A percentile compares a stretch with the other conserved stretches of the same genome.
Conservation (phyloP, 2,329 filamentous ascomycete genomes). For the Cercospora sojina region DNA sequence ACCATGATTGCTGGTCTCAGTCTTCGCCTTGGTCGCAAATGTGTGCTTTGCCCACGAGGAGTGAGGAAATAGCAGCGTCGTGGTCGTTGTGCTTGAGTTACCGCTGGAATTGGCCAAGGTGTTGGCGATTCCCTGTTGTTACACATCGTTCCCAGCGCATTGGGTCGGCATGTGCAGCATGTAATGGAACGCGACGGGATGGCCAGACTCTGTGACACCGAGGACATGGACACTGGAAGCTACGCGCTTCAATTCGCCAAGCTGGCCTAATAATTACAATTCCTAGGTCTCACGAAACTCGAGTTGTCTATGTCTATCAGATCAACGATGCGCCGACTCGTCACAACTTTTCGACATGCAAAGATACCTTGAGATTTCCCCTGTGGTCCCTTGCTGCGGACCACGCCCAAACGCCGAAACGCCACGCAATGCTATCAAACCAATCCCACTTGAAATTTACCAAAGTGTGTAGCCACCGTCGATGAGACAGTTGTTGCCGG, state of each 20-base stretch:
- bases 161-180: constrained; percentile 15
- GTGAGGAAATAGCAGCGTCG: neutral
- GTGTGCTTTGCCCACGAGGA: neutral
- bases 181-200: constrained; percentile 10
- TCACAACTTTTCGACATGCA: neutral
- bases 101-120: neutral
- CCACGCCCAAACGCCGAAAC: constrained; percentile 17
- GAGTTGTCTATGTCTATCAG: constrained; percentile 20
- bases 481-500: constrained; percentile 69
- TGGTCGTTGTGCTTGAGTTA: neutral
- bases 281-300: constrained; percentile 13
- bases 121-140: constrained; percentile 6
- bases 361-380: constrained; percentile 1
- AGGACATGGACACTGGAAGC: neutral
- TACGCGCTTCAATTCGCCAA: neutral
- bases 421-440: constrained; percentile 17
- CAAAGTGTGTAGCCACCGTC: constrained; percentile 68
- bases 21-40: neutral
- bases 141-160: constrained; percentile 13
- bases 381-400: neutral
- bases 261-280: neutral
- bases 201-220: constrained; percentile 2
- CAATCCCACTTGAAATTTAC: constrained; percentile 27
- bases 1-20: constrained; percentile 10
- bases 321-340: constrained; percentile 6